Percentiles rank a stretch among this genome's conserved stretches.
phyloP scores from a whole-genome alignment of 208 protist genomes.

The Trypanosoma conorhini region DNA sequence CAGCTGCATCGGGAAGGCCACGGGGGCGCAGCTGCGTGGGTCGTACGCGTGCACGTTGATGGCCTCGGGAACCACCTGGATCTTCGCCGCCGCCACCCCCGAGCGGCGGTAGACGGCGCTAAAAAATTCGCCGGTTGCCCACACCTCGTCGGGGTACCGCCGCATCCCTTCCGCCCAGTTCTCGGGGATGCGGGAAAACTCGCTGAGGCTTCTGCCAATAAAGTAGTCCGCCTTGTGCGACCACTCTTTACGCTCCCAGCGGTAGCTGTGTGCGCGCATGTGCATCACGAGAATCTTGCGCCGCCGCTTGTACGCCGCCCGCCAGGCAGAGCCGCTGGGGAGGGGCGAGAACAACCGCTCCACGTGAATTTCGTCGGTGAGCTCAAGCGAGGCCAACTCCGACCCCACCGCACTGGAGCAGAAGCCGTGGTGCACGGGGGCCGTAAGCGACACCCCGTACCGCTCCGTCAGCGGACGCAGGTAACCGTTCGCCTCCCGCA shows the following conservation, averaged over 20 bases:
- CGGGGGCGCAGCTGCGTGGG: constrained; percentile 24
- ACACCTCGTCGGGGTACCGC: constrained; percentile 41
- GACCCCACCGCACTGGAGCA: not conserved
- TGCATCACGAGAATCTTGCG: constrained; percentile 28
- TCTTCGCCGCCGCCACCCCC: constrained; percentile 27
- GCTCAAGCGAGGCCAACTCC: constrained; percentile 10
- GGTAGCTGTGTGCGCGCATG: constrained; percentile 16
- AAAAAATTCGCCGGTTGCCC: constrained; percentile 60
- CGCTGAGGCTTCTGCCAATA: constrained; percentile 48
- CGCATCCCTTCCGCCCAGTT: constrained; percentile 25
- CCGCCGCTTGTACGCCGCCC: not conserved
- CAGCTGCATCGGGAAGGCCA: constrained; percentile 12
- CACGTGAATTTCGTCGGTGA: not conserved
- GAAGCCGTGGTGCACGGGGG: not conserved
- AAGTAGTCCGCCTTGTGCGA: not conserved
- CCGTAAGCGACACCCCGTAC: constrained; percentile 20
- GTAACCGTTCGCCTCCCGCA: constrained; percentile 35
- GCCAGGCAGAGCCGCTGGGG: not conserved
- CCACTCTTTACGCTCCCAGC: not conserved
- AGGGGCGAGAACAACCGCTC: not conserved
- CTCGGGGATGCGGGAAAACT: constrained; percentile 36
- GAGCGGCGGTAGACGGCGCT: constrained; percentile 31
- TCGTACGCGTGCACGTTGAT: constrained; percentile 54
- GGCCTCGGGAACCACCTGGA: constrained; percentile 54
- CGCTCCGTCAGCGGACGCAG: constrained; percentile 43